Percentiles rank a stretch among this genome's conserved stretches.
phyloP scores from a whole-genome alignment of 352 stramenopile species.

The Achlya hypogyna region DNA sequence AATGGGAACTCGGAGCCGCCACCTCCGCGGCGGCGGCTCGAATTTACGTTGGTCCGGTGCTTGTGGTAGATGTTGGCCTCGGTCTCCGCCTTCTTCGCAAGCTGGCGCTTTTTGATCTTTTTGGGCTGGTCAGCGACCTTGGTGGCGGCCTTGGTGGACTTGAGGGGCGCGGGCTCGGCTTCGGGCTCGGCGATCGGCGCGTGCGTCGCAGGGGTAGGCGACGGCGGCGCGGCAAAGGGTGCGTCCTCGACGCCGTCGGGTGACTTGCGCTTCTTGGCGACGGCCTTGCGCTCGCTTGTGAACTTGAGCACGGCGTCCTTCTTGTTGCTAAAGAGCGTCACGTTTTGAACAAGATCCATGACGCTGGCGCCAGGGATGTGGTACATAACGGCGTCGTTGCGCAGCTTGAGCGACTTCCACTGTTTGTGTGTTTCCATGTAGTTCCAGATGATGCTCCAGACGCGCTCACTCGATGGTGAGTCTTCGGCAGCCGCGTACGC shows the following conservation, averaged over 20 bases:
- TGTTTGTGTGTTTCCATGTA: conserved; percentile 18
- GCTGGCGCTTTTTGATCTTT: conserved; percentile 3
- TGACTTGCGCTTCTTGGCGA: conserved; percentile 9
- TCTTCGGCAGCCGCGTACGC: conserved; percentile 5
- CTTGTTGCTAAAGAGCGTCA: conserved; percentile 13
- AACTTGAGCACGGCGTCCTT: conserved; percentile 17
- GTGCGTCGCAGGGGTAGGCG: background rate
- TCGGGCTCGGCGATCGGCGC: background rate
- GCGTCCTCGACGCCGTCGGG: background rate
- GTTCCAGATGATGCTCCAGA: conserved; percentile 12
- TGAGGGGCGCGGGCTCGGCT: background rate
- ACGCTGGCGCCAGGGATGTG: background rate
- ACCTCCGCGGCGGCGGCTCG: background rate
- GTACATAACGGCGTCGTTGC: background rate
- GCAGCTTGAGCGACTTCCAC: background rate
- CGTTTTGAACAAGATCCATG: background rate
- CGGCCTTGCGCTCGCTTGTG: background rate
- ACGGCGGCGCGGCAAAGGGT: background rate
- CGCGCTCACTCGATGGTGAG: background rate
- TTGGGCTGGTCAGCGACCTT: background rate
- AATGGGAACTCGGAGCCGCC: background rate
- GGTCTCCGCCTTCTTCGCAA: background rate
- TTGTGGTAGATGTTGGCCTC: background rate
- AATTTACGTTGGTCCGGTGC: background rate
- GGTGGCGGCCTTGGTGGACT: background rate